Evolutionary conservation across 257 asterid genomes (phyloP), one percentile per base, ranked within the genome.

Genomic region (Petrea volubilis): DNA sequence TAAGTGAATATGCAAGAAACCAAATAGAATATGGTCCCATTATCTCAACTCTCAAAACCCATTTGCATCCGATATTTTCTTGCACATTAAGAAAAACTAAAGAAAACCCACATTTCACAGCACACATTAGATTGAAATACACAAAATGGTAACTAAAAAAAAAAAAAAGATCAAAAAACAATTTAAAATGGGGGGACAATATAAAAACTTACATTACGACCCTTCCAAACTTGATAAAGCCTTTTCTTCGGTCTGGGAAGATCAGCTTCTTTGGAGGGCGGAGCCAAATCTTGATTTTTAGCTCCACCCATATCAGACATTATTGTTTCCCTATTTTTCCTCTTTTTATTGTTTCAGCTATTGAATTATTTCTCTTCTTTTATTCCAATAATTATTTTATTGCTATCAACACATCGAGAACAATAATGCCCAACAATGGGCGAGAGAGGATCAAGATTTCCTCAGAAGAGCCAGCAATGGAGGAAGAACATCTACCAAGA

Each of bases 191-290:
- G 41, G 28, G n/a, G n/a, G n/a, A n/a, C n/a, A 41, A 17, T 34
- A 12, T 49, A 43, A 47, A 1, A 13, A 51, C 73, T 81, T 83
- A 93, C 98, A 75, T 91, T 93, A 56, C 96, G 94, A 71, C 98
- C 98, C 80, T 76, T 83, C 98, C 98, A 93, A 68, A 89, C 88
- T 81, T 84, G 89, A 79, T 93, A 89, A 62, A 89, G 87, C 83
- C 96, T 84, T 64, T 17, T 83, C 82, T 79, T 75, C 34, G 76
- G 50, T 68, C 67, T 80, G 58, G 95, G 67, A 80, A 85, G 79
- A 84, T 78, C 90, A 53, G 43, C 43, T 79, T 68, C 51, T 62
- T 57, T 77, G 79, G 86, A 71, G 74, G 89, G 80, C 65, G 79
- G 80, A 77, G 71, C 75, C 82, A 82, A 78, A 83, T 79, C 86